Percentiles rank a stretch among this genome's conserved stretches.
These are phyloP conservation scores for Calonectria crousiana DNA, from an alignment of 2,329 filamentous ascomycete genomes.

Conservation along the genomic window DNA sequence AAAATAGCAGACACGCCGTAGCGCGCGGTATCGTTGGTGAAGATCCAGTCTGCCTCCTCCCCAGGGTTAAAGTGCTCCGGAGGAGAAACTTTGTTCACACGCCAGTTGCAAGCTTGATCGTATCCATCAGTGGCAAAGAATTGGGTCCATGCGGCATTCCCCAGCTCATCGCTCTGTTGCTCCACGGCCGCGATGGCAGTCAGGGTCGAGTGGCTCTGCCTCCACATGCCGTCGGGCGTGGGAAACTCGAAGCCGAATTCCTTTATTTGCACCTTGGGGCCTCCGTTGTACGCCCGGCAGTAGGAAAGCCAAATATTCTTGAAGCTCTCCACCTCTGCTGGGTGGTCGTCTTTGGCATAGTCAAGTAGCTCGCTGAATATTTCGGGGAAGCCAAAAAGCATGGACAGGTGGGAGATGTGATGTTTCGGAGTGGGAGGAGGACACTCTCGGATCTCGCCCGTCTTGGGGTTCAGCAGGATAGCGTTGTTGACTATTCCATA, in stretches of 20 bases:
- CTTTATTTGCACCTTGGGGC: conserved; percentile 16
- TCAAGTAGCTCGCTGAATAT: conserved; percentile 29
- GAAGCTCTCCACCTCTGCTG: conserved; percentile 17
- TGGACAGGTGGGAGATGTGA: conserved; percentile 33
- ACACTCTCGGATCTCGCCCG: conserved; percentile 33
- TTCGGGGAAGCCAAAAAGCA: conserved; percentile 35
- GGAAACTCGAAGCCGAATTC: conserved; percentile 37
- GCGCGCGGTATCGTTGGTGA: conserved; percentile 30
- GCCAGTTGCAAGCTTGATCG: conserved; percentile 17
- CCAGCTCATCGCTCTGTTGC: conserved; percentile 20
- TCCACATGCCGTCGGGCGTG: conserved; percentile 19
- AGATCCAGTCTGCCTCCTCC: conserved; percentile 28
- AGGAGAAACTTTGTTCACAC: conserved; percentile 1
- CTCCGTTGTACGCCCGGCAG: conserved; percentile 33
- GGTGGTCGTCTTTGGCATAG: conserved; percentile 25
- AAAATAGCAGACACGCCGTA: conserved; percentile 32
- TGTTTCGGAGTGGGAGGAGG: conserved; percentile 29
- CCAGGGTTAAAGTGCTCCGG: conserved; percentile 29
- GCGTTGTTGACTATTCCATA: conserved; percentile 34
- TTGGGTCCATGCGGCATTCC: conserved; percentile 27
- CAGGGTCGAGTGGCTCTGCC: conserved; percentile 33
- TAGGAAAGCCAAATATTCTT: conserved; percentile 28
- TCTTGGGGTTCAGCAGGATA: conserved; percentile 31
- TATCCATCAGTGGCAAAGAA: conserved; percentile 34
- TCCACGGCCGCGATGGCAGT: conserved; percentile 33